Conservation (phyloP, 2,329 filamentous ascomycete species). For the Epichloe amarillans region DNA sequence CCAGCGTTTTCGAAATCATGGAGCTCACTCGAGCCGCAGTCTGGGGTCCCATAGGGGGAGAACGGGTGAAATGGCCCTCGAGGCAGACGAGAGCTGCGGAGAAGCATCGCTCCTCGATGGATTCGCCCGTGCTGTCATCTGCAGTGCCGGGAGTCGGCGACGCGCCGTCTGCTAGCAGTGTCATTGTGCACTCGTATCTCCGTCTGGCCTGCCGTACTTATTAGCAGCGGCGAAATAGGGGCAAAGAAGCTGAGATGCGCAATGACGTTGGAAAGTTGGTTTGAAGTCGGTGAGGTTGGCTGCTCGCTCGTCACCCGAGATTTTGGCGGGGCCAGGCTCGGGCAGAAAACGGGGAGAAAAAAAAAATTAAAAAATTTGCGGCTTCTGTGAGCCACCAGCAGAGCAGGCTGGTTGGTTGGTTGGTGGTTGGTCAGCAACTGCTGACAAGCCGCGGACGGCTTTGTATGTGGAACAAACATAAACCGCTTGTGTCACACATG, state of each 20-base stretch:
- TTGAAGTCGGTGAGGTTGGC: background rate
- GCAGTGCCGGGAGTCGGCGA: constrained; percentile 8
- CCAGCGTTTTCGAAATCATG: constrained; percentile 47
- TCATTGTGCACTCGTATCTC: constrained; percentile 10
- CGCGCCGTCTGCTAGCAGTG: constrained; percentile 14
- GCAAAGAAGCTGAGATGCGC: background rate
- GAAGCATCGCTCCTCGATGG: constrained; percentile 52
- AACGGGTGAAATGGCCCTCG: constrained; percentile 46
- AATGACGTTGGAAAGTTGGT: background rate
- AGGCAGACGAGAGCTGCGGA: constrained; percentile 46
- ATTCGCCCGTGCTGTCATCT: constrained; percentile 22
- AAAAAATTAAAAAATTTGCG: background rate
- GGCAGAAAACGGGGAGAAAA: constrained; percentile 5
- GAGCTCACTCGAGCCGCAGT: constrained; percentile 40
- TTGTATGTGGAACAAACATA: background rate
- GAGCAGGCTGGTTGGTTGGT: background rate
- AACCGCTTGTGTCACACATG: too few relatives aligned
- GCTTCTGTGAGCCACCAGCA: background rate
- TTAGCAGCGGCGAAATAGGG: background rate
- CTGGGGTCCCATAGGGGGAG: constrained; percentile 40
- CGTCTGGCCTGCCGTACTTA: background rate
- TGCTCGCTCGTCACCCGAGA: background rate
- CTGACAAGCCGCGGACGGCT: background rate
- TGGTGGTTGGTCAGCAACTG: background rate
- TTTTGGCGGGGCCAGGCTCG: constrained; percentile 4